A percentile compares a stretch with the other conserved stretches of the same genome.
Evolutionary conservation across 1,284 basidiomycete species (phyloP).

Genomic region (Anthracocystis setariae): DNA sequence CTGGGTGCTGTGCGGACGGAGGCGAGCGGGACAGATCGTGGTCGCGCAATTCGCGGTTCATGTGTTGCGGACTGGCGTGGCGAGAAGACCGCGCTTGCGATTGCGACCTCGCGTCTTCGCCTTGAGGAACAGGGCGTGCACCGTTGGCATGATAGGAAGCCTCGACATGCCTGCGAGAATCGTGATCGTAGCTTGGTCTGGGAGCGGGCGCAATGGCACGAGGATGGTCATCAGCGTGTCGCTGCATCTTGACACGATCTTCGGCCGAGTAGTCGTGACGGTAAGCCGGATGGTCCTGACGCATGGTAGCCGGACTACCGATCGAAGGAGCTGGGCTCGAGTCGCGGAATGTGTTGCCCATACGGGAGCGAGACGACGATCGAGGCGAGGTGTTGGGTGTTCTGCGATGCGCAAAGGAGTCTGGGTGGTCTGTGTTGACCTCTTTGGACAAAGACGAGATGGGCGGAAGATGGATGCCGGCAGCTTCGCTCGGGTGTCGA

Average conservation of each 20-base stretch:
- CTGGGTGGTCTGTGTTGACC: slow-evolving; percentile 27
- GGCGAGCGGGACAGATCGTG: slow-evolving; percentile 32
- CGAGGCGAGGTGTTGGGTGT: slow-evolving; percentile 43
- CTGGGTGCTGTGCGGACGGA: slow-evolving; percentile 30
- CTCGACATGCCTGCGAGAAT: slow-evolving; percentile 21
- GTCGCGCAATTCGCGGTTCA: slow-evolving; percentile 16
- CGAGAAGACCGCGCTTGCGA: slow-evolving; percentile 11
- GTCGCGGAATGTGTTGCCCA: slow-evolving; percentile 48
- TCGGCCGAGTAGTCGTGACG: slow-evolving; percentile 32
- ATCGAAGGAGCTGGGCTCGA: slow-evolving; percentile 39
- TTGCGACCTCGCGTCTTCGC: slow-evolving; percentile 10
- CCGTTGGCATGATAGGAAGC: slow-evolving; percentile 25
- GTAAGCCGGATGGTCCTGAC: slow-evolving; percentile 30
- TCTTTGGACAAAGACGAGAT: slow-evolving; percentile 44
- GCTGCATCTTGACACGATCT: slow-evolving; percentile 29
- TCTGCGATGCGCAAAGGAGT: slow-evolving; percentile 30
- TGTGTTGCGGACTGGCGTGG: slow-evolving; percentile 27
- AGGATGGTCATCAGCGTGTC: slow-evolving; percentile 33
- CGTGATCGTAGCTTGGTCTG: slow-evolving; percentile 27
- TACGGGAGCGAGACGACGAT: slow-evolving; percentile 24
- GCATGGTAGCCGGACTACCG: slow-evolving; percentile 41
- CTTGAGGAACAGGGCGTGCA: slow-evolving; percentile 8
- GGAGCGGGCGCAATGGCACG: slow-evolving; percentile 31
- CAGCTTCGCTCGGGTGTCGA: slow-evolving; percentile 30
- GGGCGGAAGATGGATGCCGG: slow-evolving; percentile 40